phyloP scores from a whole-genome alignment of 2,329 filamentous ascomycete species.

The Scorias spongiosa region DNA sequence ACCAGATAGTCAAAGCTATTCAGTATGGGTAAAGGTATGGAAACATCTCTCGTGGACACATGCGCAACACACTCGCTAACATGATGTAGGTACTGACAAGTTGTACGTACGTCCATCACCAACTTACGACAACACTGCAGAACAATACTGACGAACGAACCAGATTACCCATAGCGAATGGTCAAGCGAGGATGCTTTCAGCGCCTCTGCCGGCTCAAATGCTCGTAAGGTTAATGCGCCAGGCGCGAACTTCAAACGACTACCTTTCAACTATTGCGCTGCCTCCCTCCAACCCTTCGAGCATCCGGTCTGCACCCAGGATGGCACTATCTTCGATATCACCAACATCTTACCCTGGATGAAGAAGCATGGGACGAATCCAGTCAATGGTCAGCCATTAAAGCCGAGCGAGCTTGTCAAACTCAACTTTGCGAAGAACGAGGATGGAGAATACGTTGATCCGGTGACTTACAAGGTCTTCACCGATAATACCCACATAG shows the following conservation, averaged over 20 bases:
- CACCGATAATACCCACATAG: conserved; percentile 94
- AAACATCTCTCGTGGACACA: no score
- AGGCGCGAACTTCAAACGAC: conserved; percentile 58
- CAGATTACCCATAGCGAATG: conserved; percentile 96
- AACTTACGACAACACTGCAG: neutral
- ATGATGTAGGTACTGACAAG: conserved; percentile 21
- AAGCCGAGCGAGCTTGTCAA: conserved; percentile 74
- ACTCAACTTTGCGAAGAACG: conserved; percentile 82
- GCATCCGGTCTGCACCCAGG: conserved; percentile 78
- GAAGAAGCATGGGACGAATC: conserved; percentile 84
- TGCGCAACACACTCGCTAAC: conserved; percentile 4
- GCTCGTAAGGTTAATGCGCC: conserved; percentile 37
- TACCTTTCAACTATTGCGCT: conserved; percentile 97
- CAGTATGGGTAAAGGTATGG: conserved; percentile 5
- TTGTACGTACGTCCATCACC: conserved; percentile 22
- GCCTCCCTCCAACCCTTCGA: conserved; percentile 89
- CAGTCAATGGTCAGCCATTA: conserved; percentile 66
- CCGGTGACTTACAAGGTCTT: conserved; percentile 96
- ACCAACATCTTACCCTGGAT: conserved; percentile 92
- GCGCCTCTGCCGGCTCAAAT: conserved; percentile 60
- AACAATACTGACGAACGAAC: neutral
- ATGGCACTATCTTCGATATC: conserved; percentile 86
- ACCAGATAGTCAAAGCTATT: neutral
- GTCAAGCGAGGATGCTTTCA: conserved; percentile 79
- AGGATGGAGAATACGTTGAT: conserved; percentile 81